phyloP scores from a whole-genome alignment of 2,329 filamentous ascomycete species.

The Metarhizium anisopliae region DNA sequence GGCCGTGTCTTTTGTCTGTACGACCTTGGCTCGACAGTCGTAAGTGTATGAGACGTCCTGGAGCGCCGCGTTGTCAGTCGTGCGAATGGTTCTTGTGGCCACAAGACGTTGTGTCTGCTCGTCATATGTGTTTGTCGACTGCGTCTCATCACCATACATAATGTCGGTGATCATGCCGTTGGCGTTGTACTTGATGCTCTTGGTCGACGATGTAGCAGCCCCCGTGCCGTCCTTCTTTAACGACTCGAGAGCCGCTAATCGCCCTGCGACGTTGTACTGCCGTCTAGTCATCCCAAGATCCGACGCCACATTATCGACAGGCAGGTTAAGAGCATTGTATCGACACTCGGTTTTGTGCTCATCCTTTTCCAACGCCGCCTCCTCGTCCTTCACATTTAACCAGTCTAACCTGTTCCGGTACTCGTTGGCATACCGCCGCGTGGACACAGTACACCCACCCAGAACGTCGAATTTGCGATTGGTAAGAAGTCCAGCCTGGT shows the following conservation, averaged over 20 bases:
- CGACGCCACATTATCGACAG: too few relatives aligned
- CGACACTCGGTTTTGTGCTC: not conserved
- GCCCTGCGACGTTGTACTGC: not conserved
- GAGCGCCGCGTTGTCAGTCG: not conserved
- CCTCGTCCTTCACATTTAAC: too few relatives aligned
- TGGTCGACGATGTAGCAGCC: not conserved
- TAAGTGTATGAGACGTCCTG: not conserved
- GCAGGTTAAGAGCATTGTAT: not conserved
- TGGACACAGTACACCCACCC: not conserved
- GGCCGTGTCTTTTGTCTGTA: not conserved
- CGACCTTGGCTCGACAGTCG: not conserved
- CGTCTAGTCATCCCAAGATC: not conserved
- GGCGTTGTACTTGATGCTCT: not conserved
- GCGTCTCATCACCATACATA: not conserved
- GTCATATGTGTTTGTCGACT: not conserved
- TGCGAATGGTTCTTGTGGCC: not conserved
- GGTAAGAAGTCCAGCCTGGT: not conserved
- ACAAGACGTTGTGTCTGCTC: not conserved
- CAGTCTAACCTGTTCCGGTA: not conserved
- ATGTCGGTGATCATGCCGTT: not conserved
- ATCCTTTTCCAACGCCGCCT: not conserved
- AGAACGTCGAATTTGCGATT: not conserved
- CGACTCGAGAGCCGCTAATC: not conserved
- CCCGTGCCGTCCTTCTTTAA: too few relatives aligned
- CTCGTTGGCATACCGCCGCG: not conserved